These are phyloP conservation scores for Narthecium ossifragum DNA, from an alignment of 106 monocot species.

Conservation along the genomic window DNA sequence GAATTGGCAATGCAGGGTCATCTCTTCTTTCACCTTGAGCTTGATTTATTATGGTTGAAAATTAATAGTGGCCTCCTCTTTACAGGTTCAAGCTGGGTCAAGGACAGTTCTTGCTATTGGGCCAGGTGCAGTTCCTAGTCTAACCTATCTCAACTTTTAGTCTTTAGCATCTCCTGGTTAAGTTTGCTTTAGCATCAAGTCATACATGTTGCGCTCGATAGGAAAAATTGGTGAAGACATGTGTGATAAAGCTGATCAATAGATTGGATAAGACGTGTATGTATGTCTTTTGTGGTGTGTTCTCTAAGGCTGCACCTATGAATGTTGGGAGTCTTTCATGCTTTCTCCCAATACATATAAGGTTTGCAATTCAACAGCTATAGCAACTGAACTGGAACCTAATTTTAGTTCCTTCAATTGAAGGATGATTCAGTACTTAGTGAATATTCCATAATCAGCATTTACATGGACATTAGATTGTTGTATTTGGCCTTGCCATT, in stretches of 20 bases:
- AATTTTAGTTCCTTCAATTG: neutral
- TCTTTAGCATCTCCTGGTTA: neutral
- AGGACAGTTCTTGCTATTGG: constrained; percentile 98
- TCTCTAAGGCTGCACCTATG: too few relatives aligned
- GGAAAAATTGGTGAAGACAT: neutral
- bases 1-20: too few relatives aligned
- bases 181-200: neutral
- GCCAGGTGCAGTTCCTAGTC: constrained; percentile 44
- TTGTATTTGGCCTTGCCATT: too few relatives aligned
- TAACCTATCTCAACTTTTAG: neutral
- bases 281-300: too few relatives aligned
- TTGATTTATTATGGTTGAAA: too few relatives aligned
- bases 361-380: neutral
- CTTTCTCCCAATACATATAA: neutral
- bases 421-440: too few relatives aligned
- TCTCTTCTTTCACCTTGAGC: too few relatives aligned
- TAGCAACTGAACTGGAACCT: neutral
- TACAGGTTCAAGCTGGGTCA: constrained; percentile 79
- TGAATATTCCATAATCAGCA: too few relatives aligned
- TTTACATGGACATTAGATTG: too few relatives aligned
- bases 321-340: neutral
- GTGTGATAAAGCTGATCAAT: neutral
- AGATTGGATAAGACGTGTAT: too few relatives aligned
- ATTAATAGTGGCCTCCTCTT: too few relatives aligned
- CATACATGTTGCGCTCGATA: neutral